phyloP scores from a whole-genome alignment of 2,329 filamentous ascomycete genomes.

The Harringtonia aguacate region DNA sequence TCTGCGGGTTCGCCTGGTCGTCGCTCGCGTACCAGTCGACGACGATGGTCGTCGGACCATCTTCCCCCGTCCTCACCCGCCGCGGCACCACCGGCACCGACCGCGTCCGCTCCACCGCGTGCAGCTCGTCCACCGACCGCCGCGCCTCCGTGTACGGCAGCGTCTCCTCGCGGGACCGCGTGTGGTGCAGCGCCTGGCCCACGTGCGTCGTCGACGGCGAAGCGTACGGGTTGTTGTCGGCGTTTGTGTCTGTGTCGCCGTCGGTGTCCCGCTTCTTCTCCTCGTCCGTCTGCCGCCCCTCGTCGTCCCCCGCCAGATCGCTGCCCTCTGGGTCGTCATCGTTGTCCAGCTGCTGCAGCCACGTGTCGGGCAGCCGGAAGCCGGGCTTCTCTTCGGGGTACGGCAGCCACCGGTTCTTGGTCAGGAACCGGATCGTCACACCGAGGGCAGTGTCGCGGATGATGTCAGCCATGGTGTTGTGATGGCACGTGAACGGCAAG shows the following conservation, averaged over 20 bases:
- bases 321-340: constrained; percentile 29
- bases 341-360: constrained; percentile 64
- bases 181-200: constrained; percentile 9
- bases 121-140: constrained; percentile 14
- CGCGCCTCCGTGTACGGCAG: constrained; percentile 14
- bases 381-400: constrained; percentile 60
- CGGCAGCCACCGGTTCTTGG: constrained; percentile 28
- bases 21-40: constrained; percentile 32
- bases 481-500: background rate
- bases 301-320: background rate
- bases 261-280: constrained; percentile 9
- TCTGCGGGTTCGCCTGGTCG: constrained; percentile 40
- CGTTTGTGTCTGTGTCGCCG: constrained; percentile 3
- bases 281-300: constrained; percentile 9
- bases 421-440: constrained; percentile 18
- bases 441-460: constrained; percentile 16
- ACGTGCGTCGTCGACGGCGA: constrained; percentile 4
- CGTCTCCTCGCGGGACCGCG: constrained; percentile 15
- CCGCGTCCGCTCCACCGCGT: constrained; percentile 17
- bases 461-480: constrained; percentile 4
- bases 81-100: constrained; percentile 18
- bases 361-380: constrained; percentile 48
- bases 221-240: constrained; percentile 11
- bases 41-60: constrained; percentile 16
- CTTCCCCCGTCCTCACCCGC: constrained; percentile 1